Evolutionary conservation across 2,329 filamentous ascomycete species (phyloP), one percentile per base, ranked within the genome.

Genomic region (Orbilia blumenaviensis): DNA sequence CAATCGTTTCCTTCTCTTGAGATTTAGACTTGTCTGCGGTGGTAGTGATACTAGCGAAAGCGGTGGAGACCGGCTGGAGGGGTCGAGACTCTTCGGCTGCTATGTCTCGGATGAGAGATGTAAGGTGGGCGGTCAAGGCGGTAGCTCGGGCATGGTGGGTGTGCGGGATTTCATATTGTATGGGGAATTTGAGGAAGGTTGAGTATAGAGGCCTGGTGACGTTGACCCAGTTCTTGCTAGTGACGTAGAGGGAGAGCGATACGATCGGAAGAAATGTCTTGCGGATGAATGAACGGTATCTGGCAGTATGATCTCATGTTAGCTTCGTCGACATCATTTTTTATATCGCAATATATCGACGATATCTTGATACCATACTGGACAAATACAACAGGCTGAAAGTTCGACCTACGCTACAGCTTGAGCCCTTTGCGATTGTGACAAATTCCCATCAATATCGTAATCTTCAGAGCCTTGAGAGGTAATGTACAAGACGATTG

Each of bases 171-270:
- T 91, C 91, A 88, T 95, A 99, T 80, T 94, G 94, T 77, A 93
- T 87, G 16, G 95, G 93, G 86, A 95, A 96, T 42, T 91, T 88
- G 41, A 98, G 88, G 68, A 97, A 87, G 4, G 86, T 84, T 78
- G 90, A 92, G 84, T 93, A 97, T 38, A 92, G 90, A 1, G 93
- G 92, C 14, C 93, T 89, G 2, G 93, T 97, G 56, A 87, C 85
- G 46, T 87, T 85, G 66, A 89, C 86, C 87, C 95, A 99, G 84
- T 98, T 97, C 78, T 93, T 89, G 69, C 91, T 92, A 32, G 93
- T 95, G 78, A 95, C 91, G 83, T 96, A 98, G 79, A 98, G 90
- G 61, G 90, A 94, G 69, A 97, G 89, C 80, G 96, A 92, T 80
- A 97, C 83, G 75, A 98, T 88, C 32, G 91, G 89, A 58, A 90